Percentiles rank a stretch among this genome's conserved stretches.
These are phyloP conservation scores for Neofusicoccum kwambonambiense DNA, from an alignment of 2,329 filamentous ascomycete genomes.

Conservation along the genomic window DNA sequence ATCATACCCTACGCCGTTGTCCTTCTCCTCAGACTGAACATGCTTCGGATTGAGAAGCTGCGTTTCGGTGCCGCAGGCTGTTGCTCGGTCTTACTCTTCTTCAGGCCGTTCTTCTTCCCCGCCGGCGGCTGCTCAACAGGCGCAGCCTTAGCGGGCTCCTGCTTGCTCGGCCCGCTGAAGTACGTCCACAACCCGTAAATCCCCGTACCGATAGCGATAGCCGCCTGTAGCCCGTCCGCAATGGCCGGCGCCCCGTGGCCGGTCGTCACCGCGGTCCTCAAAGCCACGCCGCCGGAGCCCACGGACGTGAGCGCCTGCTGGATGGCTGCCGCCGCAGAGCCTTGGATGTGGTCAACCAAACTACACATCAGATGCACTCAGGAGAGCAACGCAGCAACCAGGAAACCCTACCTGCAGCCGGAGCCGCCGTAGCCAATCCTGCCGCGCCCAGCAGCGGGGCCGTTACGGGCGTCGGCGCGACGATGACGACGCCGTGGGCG, in stretches of 20 bases:
- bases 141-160: not conserved
- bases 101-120: not conserved
- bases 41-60: not conserved
- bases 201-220: not conserved
- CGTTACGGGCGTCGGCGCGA: conserved; percentile 26
- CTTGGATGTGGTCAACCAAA: not conserved
- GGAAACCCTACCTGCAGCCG: conserved; percentile 24
- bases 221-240: conserved; percentile 1
- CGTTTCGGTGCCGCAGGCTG: not conserved
- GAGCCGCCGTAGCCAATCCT: conserved; percentile 26
- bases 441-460: conserved; percentile 26
- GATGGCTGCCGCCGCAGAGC: not conserved
- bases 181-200: not conserved
- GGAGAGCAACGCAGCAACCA: too few relatives aligned
- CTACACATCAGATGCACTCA: too few relatives aligned
- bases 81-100: not conserved
- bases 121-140: not conserved
- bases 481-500: conserved; percentile 26
- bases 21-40: not conserved
- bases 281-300: not conserved
- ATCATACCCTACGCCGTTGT: not conserved
- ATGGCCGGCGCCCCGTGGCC: not conserved
- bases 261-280: not conserved
- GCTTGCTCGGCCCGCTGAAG: not conserved
- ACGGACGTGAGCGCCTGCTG: not conserved